Conservation (phyloP, 2,329 filamentous ascomycete species). For the Fusarium secorum region DNA sequence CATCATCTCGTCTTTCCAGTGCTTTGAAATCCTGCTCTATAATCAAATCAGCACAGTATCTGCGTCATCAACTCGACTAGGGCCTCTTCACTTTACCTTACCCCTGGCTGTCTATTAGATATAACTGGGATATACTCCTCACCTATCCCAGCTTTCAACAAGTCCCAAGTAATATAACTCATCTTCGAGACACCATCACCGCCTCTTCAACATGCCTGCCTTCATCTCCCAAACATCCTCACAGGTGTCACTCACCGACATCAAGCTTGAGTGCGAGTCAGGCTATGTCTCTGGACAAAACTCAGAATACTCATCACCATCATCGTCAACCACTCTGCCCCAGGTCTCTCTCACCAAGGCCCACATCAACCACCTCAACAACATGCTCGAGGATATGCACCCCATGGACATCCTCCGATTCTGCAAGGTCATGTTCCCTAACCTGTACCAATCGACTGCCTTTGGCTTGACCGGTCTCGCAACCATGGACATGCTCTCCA, state of each 20-base stretch:
- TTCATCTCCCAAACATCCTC: conserved; percentile 51
- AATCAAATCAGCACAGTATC: conserved; percentile 35
- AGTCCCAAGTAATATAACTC: conserved; percentile 29
- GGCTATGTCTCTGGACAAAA: conserved; percentile 75
- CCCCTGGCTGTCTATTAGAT: conserved; percentile 13
- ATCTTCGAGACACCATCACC: conserved; percentile 10
- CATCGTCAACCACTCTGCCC: conserved; percentile 60
- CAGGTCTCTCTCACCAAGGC: conserved; percentile 85
- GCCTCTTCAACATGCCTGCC: conserved; percentile 47
- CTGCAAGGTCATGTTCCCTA: conserved; percentile 89
- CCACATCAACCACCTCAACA: conserved; percentile 90
- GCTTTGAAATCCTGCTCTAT: conserved; percentile 30
- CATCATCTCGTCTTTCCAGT: conserved; percentile 33
- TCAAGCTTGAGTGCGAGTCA: conserved; percentile 70
- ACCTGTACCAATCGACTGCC: conserved; percentile 85
- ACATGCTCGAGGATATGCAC: conserved; percentile 85
- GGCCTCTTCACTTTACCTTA: conserved; percentile 9
- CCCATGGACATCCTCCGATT: conserved; percentile 92
- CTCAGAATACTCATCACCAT: conserved; percentile 51
- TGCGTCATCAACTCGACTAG: conserved; percentile 38
- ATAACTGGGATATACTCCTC: conserved; percentile 34
- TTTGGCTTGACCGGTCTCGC: conserved; percentile 84
- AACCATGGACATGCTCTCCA: conserved; percentile 85
- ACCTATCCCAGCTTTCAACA: conserved; percentile 31
- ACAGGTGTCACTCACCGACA: conserved; percentile 50